Base-by-base conservation (phyloP, 768 basidiomycete species). In the Tylopilus sp. region DNA sequence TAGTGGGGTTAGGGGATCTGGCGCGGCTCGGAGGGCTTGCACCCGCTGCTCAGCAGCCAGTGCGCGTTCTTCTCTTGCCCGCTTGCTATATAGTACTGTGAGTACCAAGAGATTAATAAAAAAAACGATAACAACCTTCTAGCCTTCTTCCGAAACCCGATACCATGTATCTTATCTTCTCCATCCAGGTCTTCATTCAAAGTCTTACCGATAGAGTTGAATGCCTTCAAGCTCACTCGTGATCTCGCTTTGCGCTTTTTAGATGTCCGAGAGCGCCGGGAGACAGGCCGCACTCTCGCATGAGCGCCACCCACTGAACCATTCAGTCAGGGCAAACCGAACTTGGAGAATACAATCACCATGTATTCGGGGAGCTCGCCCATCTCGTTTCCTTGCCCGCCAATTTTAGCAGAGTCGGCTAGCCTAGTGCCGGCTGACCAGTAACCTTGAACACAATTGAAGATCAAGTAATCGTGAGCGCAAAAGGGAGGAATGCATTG, bases 351-450 rank as follows among this genome's bases (percentile, higher is more conserved):
- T 3, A 9, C 44, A 30, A 53, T 44, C 56, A 89, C 89, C 76
- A 91, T 80, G 63, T 84, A 91, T 72, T 91, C 87, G 5, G 90
- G 90, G 4, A 89, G 73, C 45, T 86, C 86, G 3, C 77, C 81
- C 22, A 68, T 65, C 33, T 77, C 77, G 36, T 79, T 68, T 2
- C 80, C 82, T 52, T 79, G 72, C 3, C 81, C 80, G 0, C 71
- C 69, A 22, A 87, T 66, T 36, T 67, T 72, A 3, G 76, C 75
- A 1, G 87, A 86, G 67, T 92, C 89, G 1, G 74, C 74, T 13
- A 92, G 75, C 43, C 88, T 79, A 16, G 71, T 81, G 2, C 91
- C 90, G 38, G 85, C 82, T 16, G 89, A 92, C 88, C 89, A 92
- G 62, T 85, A 89, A 10, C 89, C 89, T 92, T 56, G 29, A 22